A percentile compares a stretch with the other conserved stretches of the same genome.
Conservation (phyloP, 176 grass and related monocot genomes). For the Tillandsia leiboldiana region DNA sequence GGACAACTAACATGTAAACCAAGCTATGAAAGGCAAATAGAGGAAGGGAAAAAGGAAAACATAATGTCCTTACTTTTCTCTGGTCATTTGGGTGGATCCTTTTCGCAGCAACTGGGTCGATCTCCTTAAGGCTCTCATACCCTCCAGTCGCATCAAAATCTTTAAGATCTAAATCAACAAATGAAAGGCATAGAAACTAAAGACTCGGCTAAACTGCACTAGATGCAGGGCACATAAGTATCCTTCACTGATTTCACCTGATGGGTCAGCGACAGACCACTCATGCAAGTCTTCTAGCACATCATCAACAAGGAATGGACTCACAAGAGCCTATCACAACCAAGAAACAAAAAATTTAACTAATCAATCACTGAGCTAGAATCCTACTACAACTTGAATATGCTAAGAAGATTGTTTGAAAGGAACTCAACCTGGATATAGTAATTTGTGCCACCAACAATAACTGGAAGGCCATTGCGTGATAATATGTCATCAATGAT, state of each 20-base stretch:
- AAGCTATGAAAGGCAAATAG: not conserved
- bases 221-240: not conserved
- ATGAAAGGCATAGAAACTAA: not conserved
- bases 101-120: slow-evolving; percentile 60
- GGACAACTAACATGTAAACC: not conserved
- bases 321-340: slow-evolving; percentile 52
- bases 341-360: not conserved
- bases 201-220: not conserved
- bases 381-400: not conserved
- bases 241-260: slow-evolving; percentile 24
- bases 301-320: slow-evolving; percentile 78
- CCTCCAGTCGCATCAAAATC: slow-evolving; percentile 26
- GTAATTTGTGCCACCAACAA: slow-evolving; percentile 91
- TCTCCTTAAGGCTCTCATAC: slow-evolving; percentile 53
- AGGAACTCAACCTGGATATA: slow-evolving; percentile 69
- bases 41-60: slow-evolving; percentile 17
- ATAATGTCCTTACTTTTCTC: slow-evolving; percentile 44
- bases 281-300: slow-evolving; percentile 34
- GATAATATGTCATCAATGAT: slow-evolving; percentile 67
- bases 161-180: slow-evolving; percentile 25
- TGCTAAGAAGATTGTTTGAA: not conserved
- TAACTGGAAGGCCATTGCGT: slow-evolving; percentile 62
- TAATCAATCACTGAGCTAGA: not conserved
- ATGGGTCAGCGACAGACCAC: slow-evolving; percentile 13
- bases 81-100: slow-evolving; percentile 88